These are phyloP conservation scores for Penicillium olsonii DNA, from an alignment of 2,329 filamentous ascomycete species.

Conservation along the genomic window DNA sequence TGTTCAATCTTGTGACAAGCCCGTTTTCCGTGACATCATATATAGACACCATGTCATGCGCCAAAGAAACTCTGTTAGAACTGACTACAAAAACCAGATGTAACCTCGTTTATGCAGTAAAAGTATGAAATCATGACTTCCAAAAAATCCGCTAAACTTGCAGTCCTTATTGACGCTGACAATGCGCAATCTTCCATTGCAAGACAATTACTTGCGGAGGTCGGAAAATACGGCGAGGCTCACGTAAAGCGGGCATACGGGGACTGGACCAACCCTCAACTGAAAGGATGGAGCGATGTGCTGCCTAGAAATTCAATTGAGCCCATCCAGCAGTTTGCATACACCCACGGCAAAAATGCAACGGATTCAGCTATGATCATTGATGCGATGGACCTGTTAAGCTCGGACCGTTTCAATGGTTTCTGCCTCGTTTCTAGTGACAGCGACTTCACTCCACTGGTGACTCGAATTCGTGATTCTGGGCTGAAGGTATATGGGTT, in stretches of 20 bases:
- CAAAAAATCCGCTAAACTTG: slow-evolving; percentile 4
- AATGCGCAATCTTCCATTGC: not conserved
- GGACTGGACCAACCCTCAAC: slow-evolving; percentile 12
- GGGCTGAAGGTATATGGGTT: slow-evolving; percentile 38
- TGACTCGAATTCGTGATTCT: slow-evolving; percentile 37
- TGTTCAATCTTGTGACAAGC: no score
- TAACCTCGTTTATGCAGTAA: no score
- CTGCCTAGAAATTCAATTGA: slow-evolving; percentile 7
- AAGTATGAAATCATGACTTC: not conserved
- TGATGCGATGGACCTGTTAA: slow-evolving; percentile 38
- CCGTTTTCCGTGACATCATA: no score
- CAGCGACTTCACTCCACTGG: slow-evolving; percentile 39
- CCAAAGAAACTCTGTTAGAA: no score
- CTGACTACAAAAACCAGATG: no score
- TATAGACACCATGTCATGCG: no score
- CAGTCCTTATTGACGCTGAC: slow-evolving; percentile 8
- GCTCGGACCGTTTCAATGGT: slow-evolving; percentile 33
- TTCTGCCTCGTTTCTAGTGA: slow-evolving; percentile 40
- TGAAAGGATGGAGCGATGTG: slow-evolving; percentile 7
- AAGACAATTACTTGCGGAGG: slow-evolving; percentile 13
- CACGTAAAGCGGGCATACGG: slow-evolving; percentile 17
- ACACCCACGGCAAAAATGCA: slow-evolving; percentile 16
- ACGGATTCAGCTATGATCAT: slow-evolving; percentile 33
- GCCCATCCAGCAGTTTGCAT: slow-evolving; percentile 13
- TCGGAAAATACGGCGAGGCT: slow-evolving; percentile 18